Base-by-base conservation (phyloP, 192 early-diverging fungal genomes). In the Cladochytrium replicatum region DNA sequence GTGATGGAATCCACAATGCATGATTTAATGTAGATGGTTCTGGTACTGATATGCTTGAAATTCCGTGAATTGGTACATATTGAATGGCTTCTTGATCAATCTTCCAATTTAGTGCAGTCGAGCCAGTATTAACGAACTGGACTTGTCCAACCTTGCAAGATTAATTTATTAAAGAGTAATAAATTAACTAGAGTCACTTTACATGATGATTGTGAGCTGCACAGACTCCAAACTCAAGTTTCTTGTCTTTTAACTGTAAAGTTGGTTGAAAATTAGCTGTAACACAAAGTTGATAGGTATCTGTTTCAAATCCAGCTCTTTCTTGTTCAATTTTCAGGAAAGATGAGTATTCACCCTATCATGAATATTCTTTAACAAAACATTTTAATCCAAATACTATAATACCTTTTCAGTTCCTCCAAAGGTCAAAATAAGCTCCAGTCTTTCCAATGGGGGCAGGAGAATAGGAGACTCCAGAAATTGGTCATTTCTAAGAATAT, bases 141-240 rank as follows among this genome's bases (percentile, higher is more conserved):
- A 77, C 47, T 29, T 64, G 52, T 7, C 26, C 7, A 28, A 38
- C 45, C 68, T 72, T 32, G 22, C 22, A 46, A 42, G 13, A 29
- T n/a, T 27, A 22, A 43, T 8, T 22, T 45, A 34, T 55, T n/a
- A 54, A 11, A 11, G 7, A 32, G 46, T n/a, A 59, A 26, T 3
- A 48, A 1, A 19, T 43, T 50, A 6, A 53, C 23, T 4, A 19
- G 47, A 52, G 11, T 4, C 27, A 29, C 8, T 64, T 52, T 45
- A 71, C 74, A 53, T 71, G 68, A 24, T 57, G 56, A 21, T 55
- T 54, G 39, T 69, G 63, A 15, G 67, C 71, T 4, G 74, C 67
- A 11, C 52, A 32, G 15, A 72, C 54, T 3, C 72, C 69, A 60
- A 72, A 77, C n/a, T 76, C 69, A 22, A 80, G 46, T 30, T 61